Conservation (phyloP, 257 asterid species). For the Pogostemon cablin region DNA sequence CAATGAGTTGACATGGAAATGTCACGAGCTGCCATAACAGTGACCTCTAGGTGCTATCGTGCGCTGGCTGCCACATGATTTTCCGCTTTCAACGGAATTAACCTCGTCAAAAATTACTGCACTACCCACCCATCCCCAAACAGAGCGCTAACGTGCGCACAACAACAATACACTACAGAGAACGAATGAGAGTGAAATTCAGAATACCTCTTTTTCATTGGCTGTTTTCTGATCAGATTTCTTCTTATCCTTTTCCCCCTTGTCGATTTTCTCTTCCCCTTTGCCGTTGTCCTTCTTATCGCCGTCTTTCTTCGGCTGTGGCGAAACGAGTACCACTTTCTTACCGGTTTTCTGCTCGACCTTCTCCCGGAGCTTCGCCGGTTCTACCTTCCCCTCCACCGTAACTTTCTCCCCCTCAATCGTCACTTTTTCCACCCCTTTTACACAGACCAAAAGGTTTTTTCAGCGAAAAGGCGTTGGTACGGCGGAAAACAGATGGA, state of each 20-base stretch:
- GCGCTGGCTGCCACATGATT: conserved; percentile 45
- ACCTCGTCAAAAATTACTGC: neutral
- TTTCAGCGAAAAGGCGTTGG: neutral
- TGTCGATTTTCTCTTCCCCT: conserved; percentile 38
- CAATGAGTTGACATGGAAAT: conserved; percentile 36
- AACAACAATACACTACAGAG: too few species aligned
- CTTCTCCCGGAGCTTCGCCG: conserved; percentile 63
- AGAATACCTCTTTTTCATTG: conserved; percentile 50
- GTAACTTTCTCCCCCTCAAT: conserved; percentile 61
- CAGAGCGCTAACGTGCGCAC: neutral
- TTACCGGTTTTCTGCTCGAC: conserved; percentile 58
- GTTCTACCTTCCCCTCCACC: conserved; percentile 66
- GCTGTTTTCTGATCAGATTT: conserved; percentile 49
- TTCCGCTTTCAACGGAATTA: conserved; percentile 38
- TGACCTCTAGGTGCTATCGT: conserved; percentile 35
- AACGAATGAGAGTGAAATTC: neutral
- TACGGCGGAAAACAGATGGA: too few species aligned
- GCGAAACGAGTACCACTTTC: conserved; percentile 67
- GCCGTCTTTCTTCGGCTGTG: conserved; percentile 54
- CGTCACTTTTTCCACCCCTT: conserved; percentile 59
- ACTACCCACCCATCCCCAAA: neutral
- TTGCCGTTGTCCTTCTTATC: conserved; percentile 33
- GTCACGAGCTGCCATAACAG: conserved; percentile 30
- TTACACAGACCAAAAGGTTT: neutral
- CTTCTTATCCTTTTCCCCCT: conserved; percentile 32